A percentile compares a stretch with the other conserved stretches of the same genome.
Conservation (phyloP, 2,329 filamentous ascomycete genomes). For the Beauveria scarabaeidicola region DNA sequence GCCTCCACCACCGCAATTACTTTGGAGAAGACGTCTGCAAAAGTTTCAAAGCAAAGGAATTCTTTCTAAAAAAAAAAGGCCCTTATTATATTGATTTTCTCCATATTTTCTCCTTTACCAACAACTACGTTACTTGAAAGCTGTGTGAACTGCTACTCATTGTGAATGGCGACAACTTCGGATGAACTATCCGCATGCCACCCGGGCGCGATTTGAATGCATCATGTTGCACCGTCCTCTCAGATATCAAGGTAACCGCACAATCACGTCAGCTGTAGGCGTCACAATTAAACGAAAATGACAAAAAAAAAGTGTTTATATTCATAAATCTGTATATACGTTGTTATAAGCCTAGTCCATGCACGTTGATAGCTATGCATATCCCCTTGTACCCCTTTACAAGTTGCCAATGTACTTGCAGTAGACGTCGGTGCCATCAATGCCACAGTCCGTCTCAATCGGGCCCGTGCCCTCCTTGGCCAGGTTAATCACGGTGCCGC, state of each 20-base stretch:
- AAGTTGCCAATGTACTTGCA: not conserved
- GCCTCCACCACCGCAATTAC: no score
- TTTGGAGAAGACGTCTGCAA: no score
- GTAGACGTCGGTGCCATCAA: not conserved
- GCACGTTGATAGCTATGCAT: not conserved
- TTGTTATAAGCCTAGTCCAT: not conserved
- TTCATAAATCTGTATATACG: not conserved
- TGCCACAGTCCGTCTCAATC: not conserved
- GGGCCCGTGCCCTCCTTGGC: not conserved
- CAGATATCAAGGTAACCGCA: no score
- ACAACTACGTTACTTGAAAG: no score
- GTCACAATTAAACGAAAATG: no score
- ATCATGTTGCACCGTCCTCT: no score
- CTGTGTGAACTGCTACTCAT: no score
- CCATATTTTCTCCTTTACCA: no score
- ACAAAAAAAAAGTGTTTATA: not conserved
- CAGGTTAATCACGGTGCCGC: not conserved
- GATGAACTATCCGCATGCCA: no score
- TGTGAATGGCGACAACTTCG: no score
- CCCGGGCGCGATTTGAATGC: no score
- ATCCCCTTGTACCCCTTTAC: not conserved
- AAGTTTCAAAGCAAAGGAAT: not conserved
- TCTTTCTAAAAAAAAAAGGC: not conserved
- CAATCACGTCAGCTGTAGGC: no score
- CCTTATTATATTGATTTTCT: not conserved